Evolutionary conservation across 1,139 yeast genomes (phyloP).

Genomic region (Candida smagusa): DNA sequence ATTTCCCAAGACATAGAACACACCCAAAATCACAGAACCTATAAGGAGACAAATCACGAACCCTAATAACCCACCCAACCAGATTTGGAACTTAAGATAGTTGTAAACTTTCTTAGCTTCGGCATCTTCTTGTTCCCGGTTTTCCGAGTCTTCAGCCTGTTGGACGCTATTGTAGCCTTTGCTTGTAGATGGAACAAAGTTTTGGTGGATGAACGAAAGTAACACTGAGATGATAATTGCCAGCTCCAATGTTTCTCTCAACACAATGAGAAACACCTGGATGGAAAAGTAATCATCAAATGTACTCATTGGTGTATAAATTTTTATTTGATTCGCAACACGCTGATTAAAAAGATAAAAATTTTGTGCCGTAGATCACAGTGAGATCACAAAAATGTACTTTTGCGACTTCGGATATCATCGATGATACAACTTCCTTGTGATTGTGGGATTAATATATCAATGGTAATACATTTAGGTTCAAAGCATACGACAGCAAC

Average conservation of each 20-base stretch:
- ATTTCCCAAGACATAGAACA: constrained; percentile 36
- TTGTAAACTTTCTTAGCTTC: constrained; percentile 11
- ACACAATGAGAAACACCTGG: constrained; percentile 44
- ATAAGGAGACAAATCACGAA: constrained; percentile 33
- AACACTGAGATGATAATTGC: constrained; percentile 46
- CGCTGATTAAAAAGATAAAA: background rate
- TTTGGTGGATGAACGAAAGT: constrained; percentile 40
- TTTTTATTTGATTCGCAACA: too few species aligned
- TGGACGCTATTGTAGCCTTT: constrained; percentile 1
- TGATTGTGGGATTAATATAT: too few species aligned
- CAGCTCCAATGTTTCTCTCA: constrained; percentile 44
- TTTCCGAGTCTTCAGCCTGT: constrained; percentile 1
- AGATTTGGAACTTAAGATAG: constrained; percentile 33
- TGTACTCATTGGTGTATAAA: background rate
- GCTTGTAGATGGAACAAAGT: constrained; percentile 15
- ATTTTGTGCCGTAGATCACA: background rate
- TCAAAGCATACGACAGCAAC: too few species aligned
- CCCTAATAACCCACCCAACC: constrained; percentile 44
- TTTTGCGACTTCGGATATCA: constrained; percentile 2
- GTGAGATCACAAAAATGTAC: background rate
- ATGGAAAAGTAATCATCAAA: constrained; percentile 30
- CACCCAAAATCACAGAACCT: constrained; percentile 34
- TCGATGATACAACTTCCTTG: too few species aligned
- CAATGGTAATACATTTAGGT: too few species aligned
- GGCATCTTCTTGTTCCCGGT: constrained; percentile 2